Evolutionary conservation across 345 rosid genomes (phyloP).

Genomic region (Gossypium herbaceum): DNA sequence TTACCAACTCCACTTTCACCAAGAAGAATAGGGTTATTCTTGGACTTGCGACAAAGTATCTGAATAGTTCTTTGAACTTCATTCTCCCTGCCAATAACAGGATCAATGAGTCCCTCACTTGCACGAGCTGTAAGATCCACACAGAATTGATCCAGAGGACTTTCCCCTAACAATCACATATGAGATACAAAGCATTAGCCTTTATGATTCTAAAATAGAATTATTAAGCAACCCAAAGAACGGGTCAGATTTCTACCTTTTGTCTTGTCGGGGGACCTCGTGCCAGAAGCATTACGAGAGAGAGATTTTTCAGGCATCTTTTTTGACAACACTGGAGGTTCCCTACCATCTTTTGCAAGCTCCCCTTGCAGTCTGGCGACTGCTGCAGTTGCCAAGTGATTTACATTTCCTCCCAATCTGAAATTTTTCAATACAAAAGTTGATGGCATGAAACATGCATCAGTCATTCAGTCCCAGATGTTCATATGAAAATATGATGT

Average conservation of each 20-base stretch:
- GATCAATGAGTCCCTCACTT: constrained; percentile 78
- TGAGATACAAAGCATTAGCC: constrained; percentile 15
- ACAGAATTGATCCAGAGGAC: constrained; percentile 81
- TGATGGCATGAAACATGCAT: neutral
- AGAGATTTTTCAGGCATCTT: constrained; percentile 37
- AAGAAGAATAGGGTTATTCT: constrained; percentile 94
- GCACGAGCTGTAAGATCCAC: constrained; percentile 95
- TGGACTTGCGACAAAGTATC: constrained; percentile 86
- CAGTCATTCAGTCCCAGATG: neutral
- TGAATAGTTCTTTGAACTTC: constrained; percentile 79
- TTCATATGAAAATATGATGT: neutral
- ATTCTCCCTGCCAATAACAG: constrained; percentile 80
- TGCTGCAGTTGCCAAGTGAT: constrained; percentile 67
- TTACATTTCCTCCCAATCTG: constrained; percentile 72
- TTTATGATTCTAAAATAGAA: constrained; percentile 4
- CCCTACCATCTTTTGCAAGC: constrained; percentile 88
- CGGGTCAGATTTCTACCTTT: constrained; percentile 39
- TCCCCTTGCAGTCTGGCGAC: constrained; percentile 76
- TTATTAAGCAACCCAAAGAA: constrained; percentile 1
- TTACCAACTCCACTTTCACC: constrained; percentile 99
- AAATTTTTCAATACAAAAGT: neutral
- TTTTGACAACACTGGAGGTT: constrained; percentile 49
- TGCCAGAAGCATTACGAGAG: constrained; percentile 34
- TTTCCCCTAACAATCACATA: constrained; percentile 48
- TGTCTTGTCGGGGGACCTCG: constrained; percentile 36